These are phyloP conservation scores for Pseudoneurospora amorphoporcata DNA, from an alignment of 495 filamentous ascomycete species.

Conservation along the genomic window DNA sequence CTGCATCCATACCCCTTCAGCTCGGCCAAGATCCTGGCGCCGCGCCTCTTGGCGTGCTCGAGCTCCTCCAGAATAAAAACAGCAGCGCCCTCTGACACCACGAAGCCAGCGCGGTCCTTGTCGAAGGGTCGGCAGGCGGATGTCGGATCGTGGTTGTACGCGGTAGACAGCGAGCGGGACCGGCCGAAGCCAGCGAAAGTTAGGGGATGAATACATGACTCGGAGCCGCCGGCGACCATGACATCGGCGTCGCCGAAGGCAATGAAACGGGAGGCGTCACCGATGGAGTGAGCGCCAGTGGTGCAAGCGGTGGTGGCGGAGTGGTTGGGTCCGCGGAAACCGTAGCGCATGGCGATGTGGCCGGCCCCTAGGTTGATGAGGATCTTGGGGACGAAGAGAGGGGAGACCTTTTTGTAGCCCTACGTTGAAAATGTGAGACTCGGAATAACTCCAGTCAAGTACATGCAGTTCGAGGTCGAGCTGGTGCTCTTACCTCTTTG, in stretches of 20 bases:
- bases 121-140: constrained; percentile 83
- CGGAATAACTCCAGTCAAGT: neutral
- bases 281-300: constrained; percentile 87
- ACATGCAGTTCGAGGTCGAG: neutral
- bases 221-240: constrained; percentile 88
- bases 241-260: constrained; percentile 82
- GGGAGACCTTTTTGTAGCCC: constrained; percentile 88
- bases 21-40: constrained; percentile 81
- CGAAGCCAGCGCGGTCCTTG: constrained; percentile 69
- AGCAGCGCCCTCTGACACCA: constrained; percentile 86
- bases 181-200: constrained; percentile 86
- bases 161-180: constrained; percentile 72
- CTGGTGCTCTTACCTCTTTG: constrained; percentile 46
- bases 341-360: constrained; percentile 86
- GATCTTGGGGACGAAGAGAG: constrained; percentile 83
- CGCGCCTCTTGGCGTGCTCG: constrained; percentile 71
- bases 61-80: constrained; percentile 84
- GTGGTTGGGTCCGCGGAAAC: constrained; percentile 87
- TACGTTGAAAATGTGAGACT: constrained; percentile 18
- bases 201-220: constrained; percentile 93
- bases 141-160: constrained; percentile 63
- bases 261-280: constrained; percentile 86
- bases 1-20: constrained; percentile 79
- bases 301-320: constrained; percentile 90
- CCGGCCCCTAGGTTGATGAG: constrained; percentile 92